Evolutionary conservation across 1,284 basidiomycete genomes (phyloP).

Genomic region (Ganoderma lingzhi): DNA sequence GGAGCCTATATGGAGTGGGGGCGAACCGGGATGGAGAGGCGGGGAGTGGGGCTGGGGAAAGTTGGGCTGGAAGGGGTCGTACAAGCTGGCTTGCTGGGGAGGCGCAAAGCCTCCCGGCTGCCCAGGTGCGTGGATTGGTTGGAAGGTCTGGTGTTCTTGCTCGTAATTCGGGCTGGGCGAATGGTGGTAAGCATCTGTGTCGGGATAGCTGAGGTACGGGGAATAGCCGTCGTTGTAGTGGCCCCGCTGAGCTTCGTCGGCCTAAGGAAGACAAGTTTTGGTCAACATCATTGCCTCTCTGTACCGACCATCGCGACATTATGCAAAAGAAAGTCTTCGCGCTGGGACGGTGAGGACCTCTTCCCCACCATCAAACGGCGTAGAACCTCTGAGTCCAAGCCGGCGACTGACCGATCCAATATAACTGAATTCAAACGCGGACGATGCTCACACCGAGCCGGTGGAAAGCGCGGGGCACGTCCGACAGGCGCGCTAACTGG

Average conservation of each 20-base stretch:
- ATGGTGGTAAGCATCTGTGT: slow-evolving; percentile 38
- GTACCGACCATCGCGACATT: too few relatives aligned
- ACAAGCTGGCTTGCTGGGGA: slow-evolving; percentile 30
- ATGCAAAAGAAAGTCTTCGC: not conserved
- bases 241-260: slow-evolving; percentile 38
- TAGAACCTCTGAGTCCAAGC: too few relatives aligned
- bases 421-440: too few relatives aligned
- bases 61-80: slow-evolving; percentile 31
- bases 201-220: slow-evolving; percentile 35
- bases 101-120: slow-evolving; percentile 30
- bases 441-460: too few relatives aligned
- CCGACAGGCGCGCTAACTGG: too few relatives aligned
- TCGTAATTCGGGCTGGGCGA: slow-evolving; percentile 43
- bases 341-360: too few relatives aligned
- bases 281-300: not conserved
- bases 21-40: slow-evolving; percentile 30
- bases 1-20: slow-evolving; percentile 27
- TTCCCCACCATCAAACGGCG: too few relatives aligned
- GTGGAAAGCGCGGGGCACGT: too few relatives aligned
- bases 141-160: slow-evolving; percentile 43
- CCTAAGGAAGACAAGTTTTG: slow-evolving; percentile 13
- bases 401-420: too few relatives aligned
- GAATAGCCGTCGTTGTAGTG: slow-evolving; percentile 43
- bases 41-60: slow-evolving; percentile 31
- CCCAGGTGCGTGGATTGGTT: slow-evolving; percentile 41